Evolutionary conservation across 331 rosid genomes (phyloP).

Genomic region (Malus hybrid): DNA sequence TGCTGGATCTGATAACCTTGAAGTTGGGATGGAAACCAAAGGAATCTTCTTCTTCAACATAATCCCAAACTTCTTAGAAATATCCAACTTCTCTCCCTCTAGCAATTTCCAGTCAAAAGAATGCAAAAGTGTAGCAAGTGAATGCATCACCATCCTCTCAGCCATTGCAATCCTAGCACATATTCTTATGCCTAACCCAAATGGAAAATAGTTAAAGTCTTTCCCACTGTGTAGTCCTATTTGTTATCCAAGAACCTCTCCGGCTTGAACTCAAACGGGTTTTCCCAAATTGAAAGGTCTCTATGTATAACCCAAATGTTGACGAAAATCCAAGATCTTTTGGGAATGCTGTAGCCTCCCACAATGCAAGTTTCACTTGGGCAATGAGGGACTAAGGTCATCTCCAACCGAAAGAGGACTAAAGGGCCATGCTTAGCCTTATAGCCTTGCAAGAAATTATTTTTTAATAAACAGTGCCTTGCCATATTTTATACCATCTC

Average conservation of each 20-base stretch:
- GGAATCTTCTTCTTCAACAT: conserved; percentile 55
- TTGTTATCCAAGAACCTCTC: conserved; percentile 42
- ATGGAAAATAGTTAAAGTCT: conserved; percentile 62
- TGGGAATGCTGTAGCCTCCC: conserved; percentile 64
- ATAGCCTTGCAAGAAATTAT: no score
- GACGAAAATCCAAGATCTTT: conserved; percentile 54
- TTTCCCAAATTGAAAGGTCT: conserved; percentile 58
- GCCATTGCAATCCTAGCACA: conserved; percentile 77
- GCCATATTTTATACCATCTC: no score
- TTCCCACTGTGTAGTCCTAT: conserved; percentile 54
- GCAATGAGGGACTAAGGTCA: conserved; percentile 45
- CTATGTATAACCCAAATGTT: conserved; percentile 77
- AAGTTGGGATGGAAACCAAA: conserved; percentile 51
- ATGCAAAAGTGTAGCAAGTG: conserved; percentile 52
- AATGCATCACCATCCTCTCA: conserved; percentile 52
- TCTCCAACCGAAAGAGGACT: no score
- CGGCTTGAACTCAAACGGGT: conserved; percentile 49
- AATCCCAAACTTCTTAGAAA: conserved; percentile 59
- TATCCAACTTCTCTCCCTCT: conserved; percentile 33
- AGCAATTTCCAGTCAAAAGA: conserved; percentile 61
- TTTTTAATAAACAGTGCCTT: no score
- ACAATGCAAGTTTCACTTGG: conserved; percentile 47
- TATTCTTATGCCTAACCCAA: conserved; percentile 77
- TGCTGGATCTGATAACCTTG: conserved; percentile 29
- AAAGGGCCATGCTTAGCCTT: no score